Evolutionary conservation across 495 filamentous ascomycete species (phyloP), one percentile per base, ranked within the genome.

Genomic region (Mycothermus thermophilus): DNA sequence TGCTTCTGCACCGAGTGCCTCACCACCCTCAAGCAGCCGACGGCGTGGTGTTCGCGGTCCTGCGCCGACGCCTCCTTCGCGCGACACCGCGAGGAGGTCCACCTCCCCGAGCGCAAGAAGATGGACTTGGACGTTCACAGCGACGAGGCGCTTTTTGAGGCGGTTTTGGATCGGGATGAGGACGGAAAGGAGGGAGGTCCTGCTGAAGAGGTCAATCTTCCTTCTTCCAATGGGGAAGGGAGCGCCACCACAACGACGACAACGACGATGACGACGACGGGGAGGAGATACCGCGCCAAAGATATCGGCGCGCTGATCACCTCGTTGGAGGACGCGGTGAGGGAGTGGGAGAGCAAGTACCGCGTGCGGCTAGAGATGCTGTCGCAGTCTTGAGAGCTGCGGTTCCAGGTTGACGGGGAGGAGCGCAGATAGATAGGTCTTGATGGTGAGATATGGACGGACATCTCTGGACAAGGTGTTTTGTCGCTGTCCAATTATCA

Each of bases 1-100:
- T 32, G 44, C 26, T 58, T 63, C 38, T 68, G 64, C 45, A 47
- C 34, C 10, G 60, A 66, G 30, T 68, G 64, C 33, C 39, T 65
- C 7, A 35, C 40, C 22, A 37, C 37, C 2, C 45, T 58, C 21
- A 53, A 56, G 21, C 33, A 48, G 3, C 40, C 51, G 1, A 55
- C 60, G 0, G 15, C 44, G 0, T 68, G 56, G 47, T 68, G 64
- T 41, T 57, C 60, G 14, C 37, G 42, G 8, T 42, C 46, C 18
- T 68, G 64, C 42, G 58, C 59, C 13, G 48, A 43, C 12, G 32
- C 32, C 27, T 53, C 63, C 43, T 63, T 66, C 33, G 52, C 52
- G 26, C 41, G 31, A 1, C 64, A 68, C 35, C 59, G 60, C 13
- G 55, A 61, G 24, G 34, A 35, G 3, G 46, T 59, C 16, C 64